These are phyloP conservation scores for Bathelium albidoporum DNA, from an alignment of 495 filamentous ascomycete species.

Conservation along the genomic window DNA sequence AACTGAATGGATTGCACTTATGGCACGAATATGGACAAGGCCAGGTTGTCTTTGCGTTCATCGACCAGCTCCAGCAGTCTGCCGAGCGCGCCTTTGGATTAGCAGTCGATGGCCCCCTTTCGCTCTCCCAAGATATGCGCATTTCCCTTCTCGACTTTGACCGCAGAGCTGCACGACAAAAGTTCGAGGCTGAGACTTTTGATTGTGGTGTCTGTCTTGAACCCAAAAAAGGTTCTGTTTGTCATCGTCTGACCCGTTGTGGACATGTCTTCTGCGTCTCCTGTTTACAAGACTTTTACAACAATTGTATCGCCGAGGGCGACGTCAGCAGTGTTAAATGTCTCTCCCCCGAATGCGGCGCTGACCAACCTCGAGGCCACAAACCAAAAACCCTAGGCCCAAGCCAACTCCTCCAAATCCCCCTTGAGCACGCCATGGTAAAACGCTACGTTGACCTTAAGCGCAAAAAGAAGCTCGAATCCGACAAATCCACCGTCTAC, in stretches of 20 bases:
- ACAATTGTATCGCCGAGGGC: slow-evolving; percentile 73
- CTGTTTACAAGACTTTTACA: slow-evolving; percentile 85
- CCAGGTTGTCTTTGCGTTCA: slow-evolving; percentile 72
- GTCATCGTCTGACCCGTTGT: slow-evolving; percentile 69
- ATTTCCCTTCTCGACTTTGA: slow-evolving; percentile 71
- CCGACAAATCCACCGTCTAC: slow-evolving; percentile 85
- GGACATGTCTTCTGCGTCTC: slow-evolving; percentile 80
- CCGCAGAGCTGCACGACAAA: slow-evolving; percentile 55
- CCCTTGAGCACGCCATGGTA: slow-evolving; percentile 59
- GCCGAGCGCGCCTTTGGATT: slow-evolving; percentile 71
- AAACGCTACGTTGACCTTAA: slow-evolving; percentile 82
- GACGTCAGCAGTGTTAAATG: slow-evolving; percentile 70
- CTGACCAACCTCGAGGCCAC: slow-evolving; percentile 42
- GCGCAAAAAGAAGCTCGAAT: slow-evolving; percentile 82
- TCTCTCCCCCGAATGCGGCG: slow-evolving; percentile 63
- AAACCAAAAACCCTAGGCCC: slow-evolving; percentile 62
- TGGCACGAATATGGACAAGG: slow-evolving; percentile 79
- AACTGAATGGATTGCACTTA: slow-evolving; percentile 48
- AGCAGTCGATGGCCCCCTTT: slow-evolving; percentile 37
- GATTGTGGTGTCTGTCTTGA: slow-evolving; percentile 84
- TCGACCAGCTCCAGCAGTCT: slow-evolving; percentile 75
- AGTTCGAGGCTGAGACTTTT: slow-evolving; percentile 76
- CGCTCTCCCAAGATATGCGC: slow-evolving; percentile 51
- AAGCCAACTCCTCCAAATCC: slow-evolving; percentile 80
- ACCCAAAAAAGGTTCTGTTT: slow-evolving; percentile 77